Evolutionary conservation across 805 yeast species (phyloP).

Genomic region (Lipomyces lipofer): DNA sequence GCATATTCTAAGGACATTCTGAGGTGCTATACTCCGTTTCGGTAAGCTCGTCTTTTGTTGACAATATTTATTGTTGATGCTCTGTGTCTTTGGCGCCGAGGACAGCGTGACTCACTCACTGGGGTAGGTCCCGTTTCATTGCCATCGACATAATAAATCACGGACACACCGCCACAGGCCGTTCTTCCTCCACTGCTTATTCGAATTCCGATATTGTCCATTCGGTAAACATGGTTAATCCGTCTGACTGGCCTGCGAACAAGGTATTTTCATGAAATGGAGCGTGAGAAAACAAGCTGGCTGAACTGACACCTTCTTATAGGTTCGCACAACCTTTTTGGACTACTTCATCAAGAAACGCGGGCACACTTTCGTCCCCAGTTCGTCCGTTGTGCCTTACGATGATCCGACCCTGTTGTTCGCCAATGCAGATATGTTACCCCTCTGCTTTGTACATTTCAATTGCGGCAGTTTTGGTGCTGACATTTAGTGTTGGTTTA

Average conservation of each 20-base stretch:
- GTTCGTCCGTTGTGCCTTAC: constrained; percentile 94
- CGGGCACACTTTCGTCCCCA: constrained; percentile 80
- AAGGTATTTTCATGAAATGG: constrained; percentile 17
- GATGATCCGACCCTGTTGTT: constrained; percentile 96
- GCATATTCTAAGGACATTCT: not conserved
- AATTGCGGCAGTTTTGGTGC: not conserved
- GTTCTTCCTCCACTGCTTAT: not conserved
- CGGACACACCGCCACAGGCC: not conserved
- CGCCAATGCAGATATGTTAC: constrained; percentile 82
- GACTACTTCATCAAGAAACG: constrained; percentile 67
- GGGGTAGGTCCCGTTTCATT: not conserved
- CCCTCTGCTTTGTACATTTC: not conserved
- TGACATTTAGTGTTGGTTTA: constrained; percentile 9
- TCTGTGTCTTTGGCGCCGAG: no score
- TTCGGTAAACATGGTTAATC: constrained; percentile 6
- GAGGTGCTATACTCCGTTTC: not conserved
- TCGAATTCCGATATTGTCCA: not conserved
- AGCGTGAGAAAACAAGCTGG: not conserved
- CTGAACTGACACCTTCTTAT: not conserved
- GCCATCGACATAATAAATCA: not conserved
- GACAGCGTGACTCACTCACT: no score
- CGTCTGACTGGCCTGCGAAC: constrained; percentile 26
- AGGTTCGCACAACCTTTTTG: constrained; percentile 82
- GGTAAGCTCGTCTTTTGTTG: not conserved
- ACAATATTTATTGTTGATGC: not conserved